These are phyloP conservation scores for Sporothrix variecibatus DNA, from an alignment of 2,329 filamentous ascomycete species.

Conservation along the genomic window DNA sequence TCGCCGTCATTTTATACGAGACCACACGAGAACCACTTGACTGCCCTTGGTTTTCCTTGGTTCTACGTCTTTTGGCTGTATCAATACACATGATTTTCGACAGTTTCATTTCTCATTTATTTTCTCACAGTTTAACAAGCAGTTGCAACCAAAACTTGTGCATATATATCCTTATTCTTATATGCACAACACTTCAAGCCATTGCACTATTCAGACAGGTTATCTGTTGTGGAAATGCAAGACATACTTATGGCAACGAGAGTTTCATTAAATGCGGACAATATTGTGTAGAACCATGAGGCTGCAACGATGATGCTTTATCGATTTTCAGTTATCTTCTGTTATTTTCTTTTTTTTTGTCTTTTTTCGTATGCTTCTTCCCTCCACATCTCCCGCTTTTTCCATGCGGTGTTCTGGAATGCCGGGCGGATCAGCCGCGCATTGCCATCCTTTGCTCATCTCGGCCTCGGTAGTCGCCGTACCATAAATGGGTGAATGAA, in stretches of 20 bases:
- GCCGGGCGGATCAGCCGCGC: constrained; percentile 4
- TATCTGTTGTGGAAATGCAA: neutral
- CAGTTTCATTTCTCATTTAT: neutral
- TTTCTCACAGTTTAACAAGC: neutral
- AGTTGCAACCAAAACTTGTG: neutral
- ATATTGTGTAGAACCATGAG: neutral
- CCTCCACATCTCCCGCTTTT: neutral
- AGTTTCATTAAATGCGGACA: neutral
- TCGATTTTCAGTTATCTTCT: neutral
- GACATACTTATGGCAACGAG: neutral
- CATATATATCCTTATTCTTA: neutral
- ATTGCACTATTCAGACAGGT: neutral
- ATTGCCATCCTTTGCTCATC: constrained; percentile 15
- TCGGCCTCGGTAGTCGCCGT: constrained; percentile 17
- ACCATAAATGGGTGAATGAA: neutral
- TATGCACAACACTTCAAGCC: neutral
- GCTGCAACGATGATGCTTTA: neutral
- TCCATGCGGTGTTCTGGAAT: neutral
- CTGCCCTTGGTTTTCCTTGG: constrained; percentile 6
- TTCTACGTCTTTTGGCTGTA: neutral
- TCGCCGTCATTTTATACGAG: neutral
- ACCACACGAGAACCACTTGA: neutral
- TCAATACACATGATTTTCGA: neutral
- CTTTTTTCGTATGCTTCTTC: neutral
- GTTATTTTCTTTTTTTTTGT: neutral